phyloP scores from a whole-genome alignment of 2,329 filamentous ascomycete species.

The Dactylella cylindrospora region DNA sequence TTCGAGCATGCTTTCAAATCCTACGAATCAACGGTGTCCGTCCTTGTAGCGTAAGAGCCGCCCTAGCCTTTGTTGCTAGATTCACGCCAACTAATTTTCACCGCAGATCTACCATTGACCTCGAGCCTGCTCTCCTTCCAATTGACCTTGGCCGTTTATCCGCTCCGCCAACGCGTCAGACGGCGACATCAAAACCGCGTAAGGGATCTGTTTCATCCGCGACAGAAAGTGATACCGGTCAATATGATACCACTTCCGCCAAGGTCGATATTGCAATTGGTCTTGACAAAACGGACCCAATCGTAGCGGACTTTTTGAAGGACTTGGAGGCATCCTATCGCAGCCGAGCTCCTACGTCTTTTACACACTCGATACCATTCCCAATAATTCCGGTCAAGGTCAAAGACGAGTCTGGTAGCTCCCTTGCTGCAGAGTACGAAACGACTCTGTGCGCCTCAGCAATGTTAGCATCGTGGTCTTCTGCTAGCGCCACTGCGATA shows the following conservation, averaged over 20 bases:
- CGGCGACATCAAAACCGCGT: conserved; percentile 33
- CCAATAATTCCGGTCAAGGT: conserved; percentile 37
- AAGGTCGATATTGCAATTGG: conserved; percentile 40
- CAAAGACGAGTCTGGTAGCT: conserved; percentile 40
- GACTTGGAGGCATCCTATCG: conserved; percentile 37
- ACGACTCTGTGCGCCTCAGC: conserved; percentile 40
- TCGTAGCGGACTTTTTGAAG: conserved; percentile 32
- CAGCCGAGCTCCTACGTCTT: conserved; percentile 30
- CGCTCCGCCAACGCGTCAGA: conserved; percentile 34
- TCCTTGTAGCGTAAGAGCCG: conserved; percentile 29
- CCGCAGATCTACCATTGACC: conserved; percentile 30
- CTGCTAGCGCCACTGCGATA: conserved; percentile 25
- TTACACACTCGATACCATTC: conserved; percentile 37
- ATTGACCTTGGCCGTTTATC: conserved; percentile 41
- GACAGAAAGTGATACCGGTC: conserved; percentile 37
- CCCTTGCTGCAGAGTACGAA: conserved; percentile 38
- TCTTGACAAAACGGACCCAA: conserved; percentile 35
- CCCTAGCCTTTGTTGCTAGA: background rate
- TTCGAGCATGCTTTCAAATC: conserved; percentile 38
- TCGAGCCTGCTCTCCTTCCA: conserved; percentile 32
- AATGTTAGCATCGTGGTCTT: conserved; percentile 40
- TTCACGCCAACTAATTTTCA: background rate
- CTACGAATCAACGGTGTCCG: conserved; percentile 32
- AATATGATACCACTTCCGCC: conserved; percentile 36
- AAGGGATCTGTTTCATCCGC: conserved; percentile 34